Evolutionary conservation across 768 basidiomycete genomes (phyloP).

Genomic region (Termitomyces titanicus): DNA sequence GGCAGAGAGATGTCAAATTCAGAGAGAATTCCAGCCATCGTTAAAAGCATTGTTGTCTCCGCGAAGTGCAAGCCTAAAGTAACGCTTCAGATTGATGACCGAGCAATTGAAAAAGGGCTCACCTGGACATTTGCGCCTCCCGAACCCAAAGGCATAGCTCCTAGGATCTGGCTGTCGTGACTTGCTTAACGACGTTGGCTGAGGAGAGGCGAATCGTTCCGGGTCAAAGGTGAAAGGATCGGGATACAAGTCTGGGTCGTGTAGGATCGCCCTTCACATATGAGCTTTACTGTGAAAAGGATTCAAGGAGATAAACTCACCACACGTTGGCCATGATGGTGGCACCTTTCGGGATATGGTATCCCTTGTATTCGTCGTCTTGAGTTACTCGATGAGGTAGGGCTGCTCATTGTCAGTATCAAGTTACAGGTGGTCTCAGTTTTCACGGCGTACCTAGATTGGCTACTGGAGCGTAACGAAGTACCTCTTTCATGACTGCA

Average conservation of each 20-base stretch:
- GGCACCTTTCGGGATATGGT: slow-evolving; percentile 41
- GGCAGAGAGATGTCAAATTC: slow-evolving; percentile 25
- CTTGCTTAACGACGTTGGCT: not conserved
- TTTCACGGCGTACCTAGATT: slow-evolving; percentile 29
- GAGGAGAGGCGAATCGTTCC: slow-evolving; percentile 24
- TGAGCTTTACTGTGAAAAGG: not conserved
- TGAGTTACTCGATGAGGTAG: slow-evolving; percentile 37
- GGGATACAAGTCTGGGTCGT: slow-evolving; percentile 38
- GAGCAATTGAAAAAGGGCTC: not conserved
- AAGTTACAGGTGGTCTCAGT: not conserved
- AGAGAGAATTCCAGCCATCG: slow-evolving; percentile 28
- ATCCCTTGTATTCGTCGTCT: slow-evolving; percentile 44
- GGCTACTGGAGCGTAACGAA: slow-evolving; percentile 37
- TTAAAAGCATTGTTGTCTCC: slow-evolving; percentile 27
- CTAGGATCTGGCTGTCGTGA: slow-evolving; percentile 27
- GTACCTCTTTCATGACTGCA: slow-evolving; percentile 36
- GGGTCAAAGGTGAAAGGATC: slow-evolving; percentile 38
- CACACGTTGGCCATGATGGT: slow-evolving; percentile 46
- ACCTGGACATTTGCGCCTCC: slow-evolving; percentile 31
- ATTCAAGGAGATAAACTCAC: slow-evolving; percentile 18
- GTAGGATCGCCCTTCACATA: slow-evolving; percentile 36
- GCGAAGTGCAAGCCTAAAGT: slow-evolving; percentile 26
- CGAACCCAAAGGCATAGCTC: slow-evolving; percentile 30
- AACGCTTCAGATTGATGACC: not conserved
- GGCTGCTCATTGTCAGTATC: slow-evolving; percentile 20